Evolutionary conservation across 2,329 filamentous ascomycete species (phyloP).

Genomic region (Chrysoporthe cubensis): DNA sequence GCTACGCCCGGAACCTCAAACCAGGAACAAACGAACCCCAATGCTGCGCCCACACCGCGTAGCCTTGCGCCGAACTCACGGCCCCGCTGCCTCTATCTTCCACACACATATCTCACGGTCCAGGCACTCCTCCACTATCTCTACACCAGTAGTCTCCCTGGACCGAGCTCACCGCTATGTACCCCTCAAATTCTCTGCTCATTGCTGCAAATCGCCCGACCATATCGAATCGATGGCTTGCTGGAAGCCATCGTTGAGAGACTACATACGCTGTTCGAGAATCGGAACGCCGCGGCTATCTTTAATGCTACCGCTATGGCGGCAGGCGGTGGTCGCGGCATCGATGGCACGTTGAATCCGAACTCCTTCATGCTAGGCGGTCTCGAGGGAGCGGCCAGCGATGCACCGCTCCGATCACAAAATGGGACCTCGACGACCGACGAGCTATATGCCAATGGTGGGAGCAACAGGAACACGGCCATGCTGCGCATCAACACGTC

Average conservation of each 20-base stretch:
- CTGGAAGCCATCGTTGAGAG: conserved; percentile 92
- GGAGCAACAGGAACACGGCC: conserved; percentile 39
- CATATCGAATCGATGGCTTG: conserved; percentile 90
- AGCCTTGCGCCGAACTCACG: conserved; percentile 66
- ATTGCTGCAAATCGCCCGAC: conserved; percentile 87
- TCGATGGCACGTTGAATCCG: conserved; percentile 68
- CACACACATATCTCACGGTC: conserved; percentile 87
- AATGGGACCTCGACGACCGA: conserved; percentile 36
- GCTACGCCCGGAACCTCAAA: conserved; percentile 45
- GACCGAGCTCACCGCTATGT: conserved; percentile 75
- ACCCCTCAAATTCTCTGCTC: conserved; percentile 96
- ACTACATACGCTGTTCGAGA: conserved; percentile 86
- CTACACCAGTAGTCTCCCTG: conserved; percentile 87
- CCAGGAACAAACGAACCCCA: conserved; percentile 47
- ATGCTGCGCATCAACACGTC: conserved; percentile 54
- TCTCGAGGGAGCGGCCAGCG: conserved; percentile 39
- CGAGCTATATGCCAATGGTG: conserved; percentile 38
- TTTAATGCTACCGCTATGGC: conserved; percentile 99
- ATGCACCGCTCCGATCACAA: conserved; percentile 35
- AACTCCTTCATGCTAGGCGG: conserved; percentile 62
- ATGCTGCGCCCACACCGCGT: conserved; percentile 60
- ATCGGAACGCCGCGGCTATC: conserved; percentile 90
- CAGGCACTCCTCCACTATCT: conserved; percentile 90
- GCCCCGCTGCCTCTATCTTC: conserved; percentile 87
- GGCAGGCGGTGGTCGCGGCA: conserved; percentile 85